Evolutionary conservation across 78 protist species (phyloP).

Genomic region (Tieghemostelium lacteum): DNA sequence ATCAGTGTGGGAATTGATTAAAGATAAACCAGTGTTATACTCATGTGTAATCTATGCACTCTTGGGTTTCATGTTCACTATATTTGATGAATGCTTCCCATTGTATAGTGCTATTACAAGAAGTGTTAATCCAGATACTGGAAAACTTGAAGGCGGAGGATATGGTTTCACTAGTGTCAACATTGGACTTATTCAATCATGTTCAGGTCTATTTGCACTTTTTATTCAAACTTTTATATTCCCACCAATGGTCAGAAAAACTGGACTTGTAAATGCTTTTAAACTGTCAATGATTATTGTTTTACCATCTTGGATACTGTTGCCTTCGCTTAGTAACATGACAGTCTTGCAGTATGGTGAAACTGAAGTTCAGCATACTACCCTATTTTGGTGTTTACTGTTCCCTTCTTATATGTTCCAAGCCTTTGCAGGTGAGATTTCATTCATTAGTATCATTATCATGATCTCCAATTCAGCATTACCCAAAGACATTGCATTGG

Average conservation of each 20-base stretch:
- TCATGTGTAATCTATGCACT: conserved; percentile 43
- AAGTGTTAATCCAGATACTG: conserved; percentile 1
- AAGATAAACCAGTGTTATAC: conserved; percentile 23
- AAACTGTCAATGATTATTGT: conserved; percentile 18
- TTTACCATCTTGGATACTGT: conserved; percentile 30
- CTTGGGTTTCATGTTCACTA: conserved; percentile 55
- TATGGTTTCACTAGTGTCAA: conserved; percentile 8
- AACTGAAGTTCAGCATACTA: conserved; percentile 4
- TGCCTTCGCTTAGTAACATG: conserved; percentile 36
- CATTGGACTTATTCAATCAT: conserved; percentile 31
- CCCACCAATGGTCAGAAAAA: conserved; percentile 6
- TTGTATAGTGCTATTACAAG: conserved; percentile 17
- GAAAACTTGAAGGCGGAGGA: conserved; percentile 20
- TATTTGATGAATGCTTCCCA: conserved; percentile 62
- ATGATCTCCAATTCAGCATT: conserved; percentile 26
- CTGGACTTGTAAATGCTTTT: conserved; percentile 24
- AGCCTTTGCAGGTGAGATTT: conserved; percentile 28
- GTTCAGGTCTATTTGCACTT: conserved; percentile 49
- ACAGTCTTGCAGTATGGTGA: not conserved
- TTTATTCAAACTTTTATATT: conserved; percentile 21
- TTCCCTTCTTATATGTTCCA: conserved; percentile 46
- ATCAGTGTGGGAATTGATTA: not conserved
- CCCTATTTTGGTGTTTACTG: conserved; percentile 27
- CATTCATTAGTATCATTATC: conserved; percentile 63
- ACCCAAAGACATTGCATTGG: conserved; percentile 60